phyloP scores from a whole-genome alignment of 2,329 filamentous ascomycete genomes.

The Lojkania enalia region DNA sequence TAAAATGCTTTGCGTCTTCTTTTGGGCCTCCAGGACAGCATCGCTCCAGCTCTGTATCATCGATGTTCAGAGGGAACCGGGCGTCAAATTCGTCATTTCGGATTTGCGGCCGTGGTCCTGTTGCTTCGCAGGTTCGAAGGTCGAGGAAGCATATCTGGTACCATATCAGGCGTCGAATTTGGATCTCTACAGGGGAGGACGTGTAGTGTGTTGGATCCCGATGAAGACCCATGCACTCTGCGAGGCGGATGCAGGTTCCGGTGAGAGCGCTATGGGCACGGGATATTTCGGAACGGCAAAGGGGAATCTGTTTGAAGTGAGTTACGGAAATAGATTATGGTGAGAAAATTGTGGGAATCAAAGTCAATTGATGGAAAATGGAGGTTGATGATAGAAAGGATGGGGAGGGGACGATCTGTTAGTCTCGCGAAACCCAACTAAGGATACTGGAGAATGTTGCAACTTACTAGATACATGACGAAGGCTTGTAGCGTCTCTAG shows the following conservation, averaged over 20 bases:
- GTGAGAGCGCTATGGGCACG: slow-evolving; percentile 73
- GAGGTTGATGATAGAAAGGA: neutral
- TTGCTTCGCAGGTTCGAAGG: slow-evolving; percentile 72
- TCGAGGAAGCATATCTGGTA: slow-evolving; percentile 79
- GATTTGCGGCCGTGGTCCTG: slow-evolving; percentile 71
- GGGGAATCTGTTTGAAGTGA: slow-evolving; percentile 60
- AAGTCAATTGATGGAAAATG: neutral
- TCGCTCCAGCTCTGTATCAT: slow-evolving; percentile 64
- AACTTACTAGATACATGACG: slow-evolving; percentile 71
- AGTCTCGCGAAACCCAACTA: neutral
- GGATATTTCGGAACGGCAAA: slow-evolving; percentile 73
- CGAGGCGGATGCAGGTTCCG: slow-evolving; percentile 71
- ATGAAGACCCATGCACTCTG: slow-evolving; percentile 77
- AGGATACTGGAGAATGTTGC: neutral
- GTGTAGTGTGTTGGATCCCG: slow-evolving; percentile 70
- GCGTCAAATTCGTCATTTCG: slow-evolving; percentile 77
- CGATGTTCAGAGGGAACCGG: slow-evolving; percentile 69
- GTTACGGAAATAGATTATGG: neutral
- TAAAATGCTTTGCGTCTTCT: slow-evolving; percentile 61
- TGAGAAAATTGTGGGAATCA: neutral
- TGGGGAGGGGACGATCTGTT: too few species aligned
- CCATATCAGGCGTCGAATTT: slow-evolving; percentile 73
- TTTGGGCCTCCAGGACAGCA: slow-evolving; percentile 38
- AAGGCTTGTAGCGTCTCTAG: slow-evolving; percentile 77
- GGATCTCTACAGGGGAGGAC: slow-evolving; percentile 68